Base-by-base conservation (phyloP, 306 rosid genomes). In the Lathyrus aphaca region DNA sequence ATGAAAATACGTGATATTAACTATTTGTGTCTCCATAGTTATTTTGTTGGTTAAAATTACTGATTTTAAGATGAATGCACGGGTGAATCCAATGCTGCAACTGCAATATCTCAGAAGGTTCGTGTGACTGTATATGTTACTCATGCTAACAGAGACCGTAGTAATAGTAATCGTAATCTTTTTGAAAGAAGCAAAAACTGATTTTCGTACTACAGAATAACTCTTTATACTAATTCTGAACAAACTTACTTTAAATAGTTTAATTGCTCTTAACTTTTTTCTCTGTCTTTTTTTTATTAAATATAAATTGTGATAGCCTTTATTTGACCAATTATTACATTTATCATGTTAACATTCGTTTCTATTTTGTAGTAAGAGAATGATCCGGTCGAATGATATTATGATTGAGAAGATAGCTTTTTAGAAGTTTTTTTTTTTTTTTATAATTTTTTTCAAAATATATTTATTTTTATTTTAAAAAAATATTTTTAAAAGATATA, bases 21-120 rank as follows among this genome's bases (percentile, higher is more conserved):
- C 51, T 51, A 14, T 10, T 6, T 3, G 49, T 64, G 68, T 71
- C 69, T 44, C 68, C 68, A 45, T 53, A 64, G 46, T 71, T 71
- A 64, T 17, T 64, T 71, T 71, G 46, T 64, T 45, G 56, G 65
- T 44, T 30, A 71, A 53, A 23, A 44, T 71, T 64, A 44, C 73
- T 15, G 73, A 10, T 64, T 17, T 44, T 55, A 55, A 45, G 68
- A 64, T 71, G 17, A 77, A 77, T 77, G 77, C 54, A 44, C 21
- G 65, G 43, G 80, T 77, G 68, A 77, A 44, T 54, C 35, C 81
- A 54, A 38, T 63, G 61, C 14, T n/a, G 64, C 39, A 16, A 7
- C 14, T n/a, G 64, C 39, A 16, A 7, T n/a, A n/a, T 0, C 66
- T 6, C 5, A 51, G 46, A 54, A 69, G 53, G 10, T 21, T 70